Percentiles rank a stretch among this genome's conserved stretches.
These are phyloP conservation scores for Pyrenophora tritici-repentis DNA, from an alignment of 2,329 filamentous ascomycete species.

Conservation along the genomic window DNA sequence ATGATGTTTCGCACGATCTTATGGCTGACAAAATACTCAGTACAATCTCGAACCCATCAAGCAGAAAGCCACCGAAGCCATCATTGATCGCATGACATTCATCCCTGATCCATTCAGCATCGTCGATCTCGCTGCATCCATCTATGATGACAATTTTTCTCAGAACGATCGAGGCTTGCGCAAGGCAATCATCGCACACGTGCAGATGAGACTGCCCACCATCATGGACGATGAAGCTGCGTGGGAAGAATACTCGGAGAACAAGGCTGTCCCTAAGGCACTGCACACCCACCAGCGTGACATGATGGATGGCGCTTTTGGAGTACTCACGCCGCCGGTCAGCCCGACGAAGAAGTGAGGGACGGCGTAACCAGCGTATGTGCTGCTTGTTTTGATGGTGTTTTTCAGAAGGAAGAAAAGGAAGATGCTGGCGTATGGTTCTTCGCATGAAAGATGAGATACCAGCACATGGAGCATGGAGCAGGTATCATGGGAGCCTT, in stretches of 20 bases:
- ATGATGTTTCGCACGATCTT: neutral
- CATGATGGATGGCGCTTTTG: neutral
- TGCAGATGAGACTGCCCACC: constrained; percentile 13
- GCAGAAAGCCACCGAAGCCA: constrained; percentile 15
- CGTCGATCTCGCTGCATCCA: constrained; percentile 17
- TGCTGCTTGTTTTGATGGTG: neutral
- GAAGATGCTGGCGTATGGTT: too few relatives aligned
- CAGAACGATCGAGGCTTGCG: constrained; percentile 24
- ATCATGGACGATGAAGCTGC: constrained; percentile 17
- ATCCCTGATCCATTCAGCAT: constrained; percentile 18
- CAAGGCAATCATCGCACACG: constrained; percentile 12
- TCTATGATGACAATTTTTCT: constrained; percentile 15
- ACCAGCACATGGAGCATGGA: too few relatives aligned
- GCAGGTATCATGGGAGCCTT: too few relatives aligned
- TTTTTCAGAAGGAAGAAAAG: too few relatives aligned
- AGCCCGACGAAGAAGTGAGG: neutral
- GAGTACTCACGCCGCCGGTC: neutral
- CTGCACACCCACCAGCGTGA: constrained; percentile 12
- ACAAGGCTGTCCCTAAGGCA: constrained; percentile 18
- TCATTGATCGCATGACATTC: constrained; percentile 28
- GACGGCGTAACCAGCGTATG: too few relatives aligned
- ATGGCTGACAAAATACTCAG: constrained; percentile 11
- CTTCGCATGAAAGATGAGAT: too few relatives aligned
- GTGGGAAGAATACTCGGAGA: constrained; percentile 17
- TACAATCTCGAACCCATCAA: constrained; percentile 28